A percentile compares a stretch with the other conserved stretches of the same genome.
phyloP scores from a whole-genome alignment of 768 basidiomycete genomes.

The Pleurotus citrinopileatus region DNA sequence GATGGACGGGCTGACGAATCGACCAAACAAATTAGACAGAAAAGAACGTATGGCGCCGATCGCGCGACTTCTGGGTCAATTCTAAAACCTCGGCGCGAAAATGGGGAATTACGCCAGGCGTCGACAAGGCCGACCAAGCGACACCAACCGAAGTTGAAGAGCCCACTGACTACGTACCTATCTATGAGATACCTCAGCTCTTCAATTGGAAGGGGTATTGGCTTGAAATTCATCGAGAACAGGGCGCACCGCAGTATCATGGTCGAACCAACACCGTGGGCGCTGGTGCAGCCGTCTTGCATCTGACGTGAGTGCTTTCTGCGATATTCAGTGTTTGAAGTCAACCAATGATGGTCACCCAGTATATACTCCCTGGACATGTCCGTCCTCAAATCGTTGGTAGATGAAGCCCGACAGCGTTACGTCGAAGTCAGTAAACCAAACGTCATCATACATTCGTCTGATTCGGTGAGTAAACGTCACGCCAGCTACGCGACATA shows the following conservation, averaged over 20 bases:
- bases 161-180: constrained; percentile 41
- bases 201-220: constrained; percentile 44
- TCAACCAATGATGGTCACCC: too few species aligned
- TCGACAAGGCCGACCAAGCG: constrained; percentile 13
- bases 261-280: constrained; percentile 4
- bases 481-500: not conserved
- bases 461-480: constrained; percentile 25
- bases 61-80: constrained; percentile 39
- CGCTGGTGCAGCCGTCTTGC: constrained; percentile 16
- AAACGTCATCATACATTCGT: constrained; percentile 38
- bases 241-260: constrained; percentile 10
- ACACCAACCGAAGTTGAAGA: constrained; percentile 15
- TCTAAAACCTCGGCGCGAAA: constrained; percentile 36
- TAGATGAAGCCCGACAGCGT: constrained; percentile 37
- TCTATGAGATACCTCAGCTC: constrained; percentile 35
- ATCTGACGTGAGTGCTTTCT: constrained; percentile 30
- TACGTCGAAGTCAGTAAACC: constrained; percentile 39
- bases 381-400: constrained; percentile 35
- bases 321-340: not conserved
- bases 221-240: constrained; percentile 31
- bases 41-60: constrained; percentile 38
- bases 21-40: constrained; percentile 29
- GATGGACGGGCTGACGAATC: not conserved
- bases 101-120: constrained; percentile 32
- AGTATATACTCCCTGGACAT: constrained; percentile 45